A percentile compares a stretch with the other conserved stretches of the same genome.
Evolutionary conservation across 1,284 basidiomycete genomes (phyloP).

Genomic region (Leccinum variabile): DNA sequence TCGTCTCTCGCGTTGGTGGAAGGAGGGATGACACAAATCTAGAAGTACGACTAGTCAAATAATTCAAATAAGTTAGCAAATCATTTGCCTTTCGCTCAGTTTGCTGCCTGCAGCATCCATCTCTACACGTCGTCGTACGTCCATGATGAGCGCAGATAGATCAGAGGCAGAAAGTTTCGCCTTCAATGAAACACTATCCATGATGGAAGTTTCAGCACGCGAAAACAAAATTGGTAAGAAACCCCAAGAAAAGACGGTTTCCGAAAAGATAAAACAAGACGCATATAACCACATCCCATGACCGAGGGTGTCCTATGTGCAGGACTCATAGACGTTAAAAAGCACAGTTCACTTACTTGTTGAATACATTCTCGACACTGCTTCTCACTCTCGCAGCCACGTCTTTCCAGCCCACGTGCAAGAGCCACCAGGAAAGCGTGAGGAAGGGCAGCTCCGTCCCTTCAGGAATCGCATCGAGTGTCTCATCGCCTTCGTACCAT

Average conservation of each 20-base stretch:
- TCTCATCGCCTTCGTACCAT: constrained; percentile 16
- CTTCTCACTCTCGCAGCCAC: constrained; percentile 70
- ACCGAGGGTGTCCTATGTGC: background rate
- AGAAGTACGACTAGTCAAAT: background rate
- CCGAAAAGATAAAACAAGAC: background rate
- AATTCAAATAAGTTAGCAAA: background rate
- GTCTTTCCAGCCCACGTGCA: constrained; percentile 88
- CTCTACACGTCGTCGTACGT: constrained; percentile 75
- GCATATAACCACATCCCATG: background rate
- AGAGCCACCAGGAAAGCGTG: constrained; percentile 88
- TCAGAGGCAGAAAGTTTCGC: constrained; percentile 68
- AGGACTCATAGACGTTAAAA: background rate
- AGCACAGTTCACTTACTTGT: constrained; percentile 52
- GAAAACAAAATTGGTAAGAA: background rate
- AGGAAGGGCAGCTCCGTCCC: constrained; percentile 78
- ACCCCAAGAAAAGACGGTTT: background rate
- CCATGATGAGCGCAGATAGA: constrained; percentile 62
- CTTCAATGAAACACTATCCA: constrained; percentile 73
- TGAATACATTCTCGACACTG: constrained; percentile 79
- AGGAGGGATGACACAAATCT: constrained; percentile 77
- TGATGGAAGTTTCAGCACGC: constrained; percentile 11
- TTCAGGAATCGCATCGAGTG: constrained; percentile 42
- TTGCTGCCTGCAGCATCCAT: constrained; percentile 62
- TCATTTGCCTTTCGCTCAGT: constrained; percentile 35
- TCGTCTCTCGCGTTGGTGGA: constrained; percentile 67